A percentile compares a stretch with the other conserved stretches of the same genome.
Evolutionary conservation across 2,329 filamentous ascomycete species (phyloP).

Genomic region (Orbilia ellipsospora): DNA sequence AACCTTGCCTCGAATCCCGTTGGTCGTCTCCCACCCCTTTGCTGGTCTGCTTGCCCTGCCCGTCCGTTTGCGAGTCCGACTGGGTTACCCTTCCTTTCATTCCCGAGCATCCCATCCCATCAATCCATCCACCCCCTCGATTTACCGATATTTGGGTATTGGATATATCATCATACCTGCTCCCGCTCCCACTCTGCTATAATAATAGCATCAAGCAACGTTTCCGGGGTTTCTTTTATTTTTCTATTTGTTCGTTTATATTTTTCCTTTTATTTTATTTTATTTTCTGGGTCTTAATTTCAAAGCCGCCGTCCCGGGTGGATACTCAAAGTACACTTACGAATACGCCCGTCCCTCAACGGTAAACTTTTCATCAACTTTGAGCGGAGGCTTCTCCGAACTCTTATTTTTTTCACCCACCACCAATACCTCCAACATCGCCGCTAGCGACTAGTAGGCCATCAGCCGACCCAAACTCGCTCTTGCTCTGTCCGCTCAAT

Average conservation of each 20-base stretch:
- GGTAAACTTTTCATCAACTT: neutral
- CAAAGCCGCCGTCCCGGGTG: neutral
- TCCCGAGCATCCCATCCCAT: slow-evolving; percentile 30
- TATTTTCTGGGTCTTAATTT: neutral
- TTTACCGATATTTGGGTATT: neutral
- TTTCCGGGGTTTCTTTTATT: no score
- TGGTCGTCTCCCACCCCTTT: neutral
- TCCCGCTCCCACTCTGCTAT: no score
- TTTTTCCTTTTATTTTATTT: neutral
- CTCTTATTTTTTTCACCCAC: no score
- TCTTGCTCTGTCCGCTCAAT: neutral
- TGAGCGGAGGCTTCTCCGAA: neutral
- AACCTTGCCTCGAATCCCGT: no score
- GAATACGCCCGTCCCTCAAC: neutral
- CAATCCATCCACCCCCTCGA: slow-evolving; percentile 1
- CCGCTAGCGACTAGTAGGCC: neutral
- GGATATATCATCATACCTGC: no score
- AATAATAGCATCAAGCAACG: no score
- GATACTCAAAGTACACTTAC: no score
- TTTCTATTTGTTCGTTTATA: no score
- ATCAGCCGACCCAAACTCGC: no score
- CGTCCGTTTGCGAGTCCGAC: slow-evolving; percentile 26
- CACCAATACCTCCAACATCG: neutral
- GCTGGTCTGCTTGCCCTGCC: neutral
- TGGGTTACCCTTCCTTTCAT: slow-evolving; percentile 53